phyloP scores from a whole-genome alignment of 106 monocot genomes.

The Agapanthus africanus region DNA sequence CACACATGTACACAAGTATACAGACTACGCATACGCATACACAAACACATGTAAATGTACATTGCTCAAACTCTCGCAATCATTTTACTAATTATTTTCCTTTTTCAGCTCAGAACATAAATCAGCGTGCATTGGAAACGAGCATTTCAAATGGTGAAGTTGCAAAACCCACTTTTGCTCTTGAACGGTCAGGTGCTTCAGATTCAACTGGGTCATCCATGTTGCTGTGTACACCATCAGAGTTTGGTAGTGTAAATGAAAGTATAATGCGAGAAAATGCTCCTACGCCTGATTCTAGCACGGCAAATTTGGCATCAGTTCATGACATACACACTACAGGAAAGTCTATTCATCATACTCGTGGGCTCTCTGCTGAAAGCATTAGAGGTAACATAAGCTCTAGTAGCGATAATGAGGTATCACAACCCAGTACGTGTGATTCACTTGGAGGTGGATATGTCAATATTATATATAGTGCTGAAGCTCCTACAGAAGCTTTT shows the following conservation, averaged over 20 bases:
- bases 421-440: constrained; percentile 33
- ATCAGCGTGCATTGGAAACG: constrained; percentile 20
- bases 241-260: constrained; percentile 42
- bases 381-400: constrained; percentile 72
- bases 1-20: too few relatives aligned
- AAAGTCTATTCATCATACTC: constrained; percentile 53
- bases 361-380: constrained; percentile 72
- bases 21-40: too few relatives aligned
- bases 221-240: constrained; percentile 43
- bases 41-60: neutral
- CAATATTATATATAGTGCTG: constrained; percentile 30
- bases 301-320: constrained; percentile 10
- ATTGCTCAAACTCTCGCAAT: neutral
- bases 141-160: constrained; percentile 13
- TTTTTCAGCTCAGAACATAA: constrained; percentile 49
- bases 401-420: constrained; percentile 57
- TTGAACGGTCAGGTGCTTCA: constrained; percentile 23
- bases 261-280: constrained; percentile 18
- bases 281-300: constrained; percentile 9
- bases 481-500: too few relatives aligned
- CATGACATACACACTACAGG: constrained; percentile 17
- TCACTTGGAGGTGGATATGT: constrained; percentile 39
- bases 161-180: neutral
- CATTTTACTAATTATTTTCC: constrained; percentile 6
- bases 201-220: constrained; percentile 25